These are phyloP conservation scores for Lathyrus aphaca DNA, from an alignment of 306 rosid genomes.

Conservation along the genomic window DNA sequence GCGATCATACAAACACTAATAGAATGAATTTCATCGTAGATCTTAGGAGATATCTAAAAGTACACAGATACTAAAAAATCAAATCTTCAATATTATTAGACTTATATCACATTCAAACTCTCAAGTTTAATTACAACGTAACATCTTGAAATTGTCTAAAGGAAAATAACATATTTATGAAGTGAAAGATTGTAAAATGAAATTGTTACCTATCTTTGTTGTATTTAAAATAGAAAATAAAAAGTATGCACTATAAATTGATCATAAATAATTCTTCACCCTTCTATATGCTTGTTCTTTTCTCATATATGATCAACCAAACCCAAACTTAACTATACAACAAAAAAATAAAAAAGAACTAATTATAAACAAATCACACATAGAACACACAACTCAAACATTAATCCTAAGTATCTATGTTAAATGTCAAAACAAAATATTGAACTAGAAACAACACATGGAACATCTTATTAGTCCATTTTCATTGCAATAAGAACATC, in stretches of 20 bases:
- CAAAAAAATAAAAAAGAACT: constrained; percentile 35
- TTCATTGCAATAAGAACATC: constrained; percentile 89
- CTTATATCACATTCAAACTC: too few relatives aligned
- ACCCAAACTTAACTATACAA: constrained; percentile 61
- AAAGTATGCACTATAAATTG: constrained; percentile 41
- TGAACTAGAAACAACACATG: constrained; percentile 60
- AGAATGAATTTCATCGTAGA: too few relatives aligned
- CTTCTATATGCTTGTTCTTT: constrained; percentile 25
- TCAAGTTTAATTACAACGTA: too few relatives aligned
- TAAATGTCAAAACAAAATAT: constrained; percentile 16
- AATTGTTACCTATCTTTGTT: constrained; percentile 37
- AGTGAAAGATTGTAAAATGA: background rate
- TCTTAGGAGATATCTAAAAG: too few relatives aligned
- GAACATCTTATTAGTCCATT: constrained; percentile 87
- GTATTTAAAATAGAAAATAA: constrained; percentile 25
- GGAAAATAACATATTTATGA: too few relatives aligned
- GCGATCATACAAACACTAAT: too few relatives aligned
- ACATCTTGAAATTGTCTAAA: too few relatives aligned
- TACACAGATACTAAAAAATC: too few relatives aligned
- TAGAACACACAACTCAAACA: constrained; percentile 43
- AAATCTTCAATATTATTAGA: too few relatives aligned
- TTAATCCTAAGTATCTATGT: constrained; percentile 46
- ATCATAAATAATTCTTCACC: constrained; percentile 39
- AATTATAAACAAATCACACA: constrained; percentile 33
- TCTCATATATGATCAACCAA: constrained; percentile 35